phyloP scores from a whole-genome alignment of 2,329 filamentous ascomycete genomes.

The Fusarium cyanostomum region DNA sequence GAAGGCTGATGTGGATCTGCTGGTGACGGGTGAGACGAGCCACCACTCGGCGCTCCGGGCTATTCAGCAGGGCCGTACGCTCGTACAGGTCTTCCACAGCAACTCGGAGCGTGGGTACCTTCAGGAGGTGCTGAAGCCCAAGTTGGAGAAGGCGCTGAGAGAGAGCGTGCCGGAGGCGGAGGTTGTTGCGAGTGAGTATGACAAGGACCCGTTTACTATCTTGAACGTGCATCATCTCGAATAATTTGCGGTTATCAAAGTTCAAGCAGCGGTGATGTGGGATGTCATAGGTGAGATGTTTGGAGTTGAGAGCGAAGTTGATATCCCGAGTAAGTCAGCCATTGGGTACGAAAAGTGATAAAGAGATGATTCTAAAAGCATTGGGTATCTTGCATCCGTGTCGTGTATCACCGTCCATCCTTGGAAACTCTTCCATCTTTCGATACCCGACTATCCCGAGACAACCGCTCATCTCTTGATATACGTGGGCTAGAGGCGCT shows the following conservation, averaged over 20 bases:
- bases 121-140: slow-evolving; percentile 72
- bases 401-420: slow-evolving; percentile 22
- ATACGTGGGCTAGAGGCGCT: slow-evolving; percentile 32
- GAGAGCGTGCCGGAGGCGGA: slow-evolving; percentile 61
- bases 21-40: slow-evolving; percentile 92
- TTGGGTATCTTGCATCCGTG: slow-evolving; percentile 36
- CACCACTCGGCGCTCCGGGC: slow-evolving; percentile 92
- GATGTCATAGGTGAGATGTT: neutral
- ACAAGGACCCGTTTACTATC: slow-evolving; percentile 90
- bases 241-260: neutral
- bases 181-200: slow-evolving; percentile 79
- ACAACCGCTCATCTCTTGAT: slow-evolving; percentile 30
- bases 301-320: slow-evolving; percentile 4
- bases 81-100: slow-evolving; percentile 89
- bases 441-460: slow-evolving; percentile 32
- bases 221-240: slow-evolving; percentile 60
- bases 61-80: slow-evolving; percentile 82
- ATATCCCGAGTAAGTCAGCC: neutral
- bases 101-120: slow-evolving; percentile 92
- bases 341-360: neutral
- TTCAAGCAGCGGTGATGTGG: neutral
- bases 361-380: slow-evolving; percentile 12
- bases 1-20: slow-evolving; percentile 75
- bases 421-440: slow-evolving; percentile 25
- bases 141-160: slow-evolving; percentile 68